Percentiles rank a stretch among this genome's conserved stretches.
These are phyloP conservation scores for Metschnikowia matae DNA, from an alignment of 805 yeast species.

Conservation along the genomic window DNA sequence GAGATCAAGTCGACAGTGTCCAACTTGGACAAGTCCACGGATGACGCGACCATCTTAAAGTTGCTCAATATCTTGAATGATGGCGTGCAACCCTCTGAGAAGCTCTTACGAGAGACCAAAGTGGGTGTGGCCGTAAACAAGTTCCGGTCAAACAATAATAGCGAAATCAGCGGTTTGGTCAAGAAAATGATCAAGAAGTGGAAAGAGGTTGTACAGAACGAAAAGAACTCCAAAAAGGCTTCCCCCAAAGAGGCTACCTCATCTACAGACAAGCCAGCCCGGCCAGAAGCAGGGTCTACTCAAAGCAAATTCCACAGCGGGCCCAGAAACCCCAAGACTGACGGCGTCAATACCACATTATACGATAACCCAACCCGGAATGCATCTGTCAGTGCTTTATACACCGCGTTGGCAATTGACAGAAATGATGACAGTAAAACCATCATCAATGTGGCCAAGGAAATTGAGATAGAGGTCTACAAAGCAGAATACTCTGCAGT, in stretches of 20 bases:
- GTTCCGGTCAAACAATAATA: slow-evolving; percentile 61
- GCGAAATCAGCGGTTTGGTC: slow-evolving; percentile 68
- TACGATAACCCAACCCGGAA: slow-evolving; percentile 80
- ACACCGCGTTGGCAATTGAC: slow-evolving; percentile 85
- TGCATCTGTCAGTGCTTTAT: slow-evolving; percentile 75
- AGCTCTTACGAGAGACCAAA: slow-evolving; percentile 83
- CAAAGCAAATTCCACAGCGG: slow-evolving; percentile 39
- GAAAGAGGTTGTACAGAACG: slow-evolving; percentile 82
- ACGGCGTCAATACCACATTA: slow-evolving; percentile 66
- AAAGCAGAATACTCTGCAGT: slow-evolving; percentile 54
- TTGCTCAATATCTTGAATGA: slow-evolving; percentile 61
- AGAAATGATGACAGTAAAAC: slow-evolving; percentile 55
- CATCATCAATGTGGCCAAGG: slow-evolving; percentile 59
- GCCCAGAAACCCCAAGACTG: slow-evolving; percentile 77
- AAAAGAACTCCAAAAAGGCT: slow-evolving; percentile 44
- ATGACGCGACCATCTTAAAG: slow-evolving; percentile 58
- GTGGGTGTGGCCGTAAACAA: slow-evolving; percentile 97
- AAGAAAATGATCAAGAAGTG: slow-evolving; percentile 79
- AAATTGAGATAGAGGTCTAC: slow-evolving; percentile 71
- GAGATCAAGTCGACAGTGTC: slow-evolving; percentile 69
- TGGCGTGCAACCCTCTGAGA: slow-evolving; percentile 80
- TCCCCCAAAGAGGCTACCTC: slow-evolving; percentile 9
- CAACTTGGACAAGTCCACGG: slow-evolving; percentile 69
- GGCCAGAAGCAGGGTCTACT: slow-evolving; percentile 22
- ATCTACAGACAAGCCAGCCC: slow-evolving; percentile 1